These are phyloP conservation scores for Alternaria panax DNA, from an alignment of 2,329 filamentous ascomycete genomes.

Conservation along the genomic window DNA sequence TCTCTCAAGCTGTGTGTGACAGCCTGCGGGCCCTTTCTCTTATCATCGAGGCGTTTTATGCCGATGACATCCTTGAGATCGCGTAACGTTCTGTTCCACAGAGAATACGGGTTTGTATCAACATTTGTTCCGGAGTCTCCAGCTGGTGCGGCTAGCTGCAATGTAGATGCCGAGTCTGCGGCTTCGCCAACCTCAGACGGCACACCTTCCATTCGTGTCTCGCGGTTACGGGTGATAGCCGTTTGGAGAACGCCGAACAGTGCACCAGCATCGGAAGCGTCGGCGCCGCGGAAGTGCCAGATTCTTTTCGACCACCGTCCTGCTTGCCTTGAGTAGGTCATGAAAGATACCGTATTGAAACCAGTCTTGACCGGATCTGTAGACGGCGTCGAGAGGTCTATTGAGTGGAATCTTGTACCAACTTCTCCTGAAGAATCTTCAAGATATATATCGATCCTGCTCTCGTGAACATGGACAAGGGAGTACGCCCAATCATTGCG, in stretches of 20 bases:
- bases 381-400: no score
- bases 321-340: no score
- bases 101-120: neutral
- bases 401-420: no score
- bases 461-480: neutral
- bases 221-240: neutral
- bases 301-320: no score
- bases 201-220: neutral
- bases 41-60: no score
- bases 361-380: no score
- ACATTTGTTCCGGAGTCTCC: fast-evolving
- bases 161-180: neutral
- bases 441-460: neutral
- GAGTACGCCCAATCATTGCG: neutral
- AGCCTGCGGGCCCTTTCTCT: no score
- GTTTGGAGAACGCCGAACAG: conserved; percentile 14
- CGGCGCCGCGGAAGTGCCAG: conserved; percentile 10
- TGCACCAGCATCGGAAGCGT: neutral
- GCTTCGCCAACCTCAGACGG: neutral
- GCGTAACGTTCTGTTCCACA: no score
- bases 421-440: no score
- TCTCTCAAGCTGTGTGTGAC: neutral
- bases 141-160: neutral
- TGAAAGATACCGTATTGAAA: no score
- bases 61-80: no score